Evolutionary conservation across 768 basidiomycete species (phyloP).

Genomic region (Xerocomus spinulosus): DNA sequence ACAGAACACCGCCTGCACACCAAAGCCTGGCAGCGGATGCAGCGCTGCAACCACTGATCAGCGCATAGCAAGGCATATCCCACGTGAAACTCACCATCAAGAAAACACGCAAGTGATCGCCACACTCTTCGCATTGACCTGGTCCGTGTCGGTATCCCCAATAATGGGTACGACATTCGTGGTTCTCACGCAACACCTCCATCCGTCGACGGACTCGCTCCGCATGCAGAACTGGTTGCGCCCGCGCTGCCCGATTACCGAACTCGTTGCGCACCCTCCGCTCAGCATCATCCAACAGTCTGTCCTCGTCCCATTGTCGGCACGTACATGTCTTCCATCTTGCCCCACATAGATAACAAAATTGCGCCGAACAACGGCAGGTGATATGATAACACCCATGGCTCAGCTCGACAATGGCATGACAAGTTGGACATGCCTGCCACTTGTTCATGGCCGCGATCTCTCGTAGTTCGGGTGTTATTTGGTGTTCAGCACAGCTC

Average conservation of each 20-base stretch:
- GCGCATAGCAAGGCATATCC: background rate
- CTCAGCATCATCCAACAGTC: slow-evolving; percentile 28
- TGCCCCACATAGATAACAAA: slow-evolving; percentile 62
- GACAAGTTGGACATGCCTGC: slow-evolving; percentile 63
- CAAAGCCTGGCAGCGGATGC: slow-evolving; percentile 20
- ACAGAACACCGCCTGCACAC: slow-evolving; percentile 27
- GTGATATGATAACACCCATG: slow-evolving; percentile 64
- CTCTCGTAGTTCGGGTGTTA: slow-evolving; percentile 38
- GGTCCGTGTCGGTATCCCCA: slow-evolving; percentile 45
- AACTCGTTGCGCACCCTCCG: slow-evolving; percentile 25
- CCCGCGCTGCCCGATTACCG: slow-evolving; percentile 8
- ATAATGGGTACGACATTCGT: slow-evolving; percentile 45
- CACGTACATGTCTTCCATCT: slow-evolving; percentile 62
- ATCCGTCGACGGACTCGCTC: slow-evolving; percentile 22
- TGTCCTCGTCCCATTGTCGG: slow-evolving; percentile 58
- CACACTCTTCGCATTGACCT: slow-evolving; percentile 46
- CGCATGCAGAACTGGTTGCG: slow-evolving; percentile 15
- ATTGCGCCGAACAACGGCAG: slow-evolving; percentile 45
- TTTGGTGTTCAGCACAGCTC: slow-evolving; percentile 41
- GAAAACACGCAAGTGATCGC: slow-evolving; percentile 34
- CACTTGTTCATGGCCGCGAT: slow-evolving; percentile 45
- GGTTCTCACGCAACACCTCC: slow-evolving; percentile 42
- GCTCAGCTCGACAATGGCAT: slow-evolving; percentile 50
- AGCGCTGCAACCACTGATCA: slow-evolving; percentile 18
- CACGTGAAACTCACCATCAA: slow-evolving; percentile 40